phyloP scores from a whole-genome alignment of 768 basidiomycete species.

The Amanita rubescens region DNA sequence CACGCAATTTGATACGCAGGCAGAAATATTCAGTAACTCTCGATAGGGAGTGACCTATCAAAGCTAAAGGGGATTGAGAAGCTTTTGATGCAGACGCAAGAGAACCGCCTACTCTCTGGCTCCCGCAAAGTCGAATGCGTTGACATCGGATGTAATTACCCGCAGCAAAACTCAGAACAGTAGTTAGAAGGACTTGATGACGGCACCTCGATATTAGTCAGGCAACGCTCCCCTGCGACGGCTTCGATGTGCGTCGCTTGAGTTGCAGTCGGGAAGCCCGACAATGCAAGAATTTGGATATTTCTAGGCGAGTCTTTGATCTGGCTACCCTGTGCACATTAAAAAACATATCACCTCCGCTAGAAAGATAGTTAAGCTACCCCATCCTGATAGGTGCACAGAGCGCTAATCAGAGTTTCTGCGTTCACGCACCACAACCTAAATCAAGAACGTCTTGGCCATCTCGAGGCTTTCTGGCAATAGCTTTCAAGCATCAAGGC shows the following conservation, averaged over 20 bases:
- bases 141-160: no score
- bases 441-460: no score
- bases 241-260: no score
- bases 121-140: constrained; percentile 46
- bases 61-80: constrained; percentile 34
- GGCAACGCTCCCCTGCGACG: constrained; percentile 21
- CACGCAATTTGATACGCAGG: no score
- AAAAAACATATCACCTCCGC: background rate
- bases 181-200: background rate
- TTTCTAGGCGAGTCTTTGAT: no score
- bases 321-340: no score
- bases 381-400: constrained; percentile 17
- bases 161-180: constrained; percentile 16
- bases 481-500: constrained; percentile 56
- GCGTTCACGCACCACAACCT: constrained; percentile 62
- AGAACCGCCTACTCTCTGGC: constrained; percentile 30
- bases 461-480: no score
- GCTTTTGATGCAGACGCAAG: background rate
- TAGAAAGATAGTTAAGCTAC: background rate
- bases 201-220: constrained; percentile 39
- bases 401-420: constrained; percentile 55
- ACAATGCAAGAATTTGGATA: no score
- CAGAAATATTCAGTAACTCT: no score
- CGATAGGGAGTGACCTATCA: constrained; percentile 64
- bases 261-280: no score